Evolutionary conservation across 2,329 filamentous ascomycete genomes (phyloP), one percentile per base, ranked within the genome.

Genomic region (Fonsecaea multimorphosa): DNA sequence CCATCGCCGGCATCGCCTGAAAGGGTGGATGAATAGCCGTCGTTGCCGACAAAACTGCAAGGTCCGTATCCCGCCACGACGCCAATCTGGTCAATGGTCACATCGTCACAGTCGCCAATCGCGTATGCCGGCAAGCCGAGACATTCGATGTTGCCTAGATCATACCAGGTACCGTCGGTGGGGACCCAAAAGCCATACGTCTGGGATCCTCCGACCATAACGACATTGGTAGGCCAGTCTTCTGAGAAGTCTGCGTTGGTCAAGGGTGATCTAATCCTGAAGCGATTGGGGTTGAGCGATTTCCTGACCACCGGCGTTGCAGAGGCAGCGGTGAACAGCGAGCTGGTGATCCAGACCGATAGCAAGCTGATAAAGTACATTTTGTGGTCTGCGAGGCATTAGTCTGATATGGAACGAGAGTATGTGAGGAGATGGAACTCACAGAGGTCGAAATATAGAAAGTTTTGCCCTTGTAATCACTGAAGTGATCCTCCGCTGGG

Each of bases 21-120:
- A 40, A 71, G 49, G 16, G 64, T 63, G 19, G 49, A 61, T 8
- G 55, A 62, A 36, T 65, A 72, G n/a, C 71, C 70, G 34, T 68
- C 63, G 61, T 74, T 75, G 2, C 71, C 73, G 24, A 68, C 46
- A 65, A 77, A 79, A 6, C 69, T 69, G 44, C 78, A 72, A 6
- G 76, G 75, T 6, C 76, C 76, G 38, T 76, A 75, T 31, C 76
- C 76, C n/a, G 73, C 72, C 19, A 72, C 70, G 2, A 68, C 67
- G 54, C 66, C 72, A 38, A 72, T 64, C 27, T 69, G 49, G 49
- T 72, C 65, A 32, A 72, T 69, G 12, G 68, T 71, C 19, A 70
- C 57, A 32, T 66, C 68, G 59, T 67, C 67, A 49, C 71, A 72
- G 40, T 67, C 63, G 34, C 69, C 71, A 34, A 68, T 59, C 8